phyloP scores from a whole-genome alignment of 1,284 basidiomycete species.

The Austropuccinia psidii region DNA sequence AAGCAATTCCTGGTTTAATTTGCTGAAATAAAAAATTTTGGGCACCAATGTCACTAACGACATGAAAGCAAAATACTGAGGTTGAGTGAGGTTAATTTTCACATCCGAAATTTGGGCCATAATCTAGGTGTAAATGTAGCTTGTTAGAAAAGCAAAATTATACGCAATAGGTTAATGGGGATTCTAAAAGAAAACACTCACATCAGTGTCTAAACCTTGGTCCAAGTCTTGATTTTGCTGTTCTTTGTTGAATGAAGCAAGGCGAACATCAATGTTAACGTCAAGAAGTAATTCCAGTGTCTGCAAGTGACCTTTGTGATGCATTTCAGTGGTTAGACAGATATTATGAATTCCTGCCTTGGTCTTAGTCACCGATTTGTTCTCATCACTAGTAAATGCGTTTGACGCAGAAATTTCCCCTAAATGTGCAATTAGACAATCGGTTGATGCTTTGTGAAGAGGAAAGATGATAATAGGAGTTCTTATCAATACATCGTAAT shows the following conservation, averaged over 20 bases:
- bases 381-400: constrained; percentile 57
- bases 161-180: too few relatives aligned
- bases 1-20: constrained; percentile 37
- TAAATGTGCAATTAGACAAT: constrained; percentile 70
- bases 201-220: too few relatives aligned
- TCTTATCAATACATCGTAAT: constrained; percentile 81
- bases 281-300: constrained; percentile 83
- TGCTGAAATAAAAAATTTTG: constrained; percentile 54
- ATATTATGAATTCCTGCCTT: constrained; percentile 76
- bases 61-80: constrained; percentile 77
- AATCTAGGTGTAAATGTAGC: too few relatives aligned
- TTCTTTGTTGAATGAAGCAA: constrained; percentile 61
- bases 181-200: too few relatives aligned
- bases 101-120: constrained; percentile 77
- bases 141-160: too few relatives aligned
- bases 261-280: constrained; percentile 66
- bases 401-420: constrained; percentile 86
- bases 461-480: constrained; percentile 91
- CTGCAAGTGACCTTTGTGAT: constrained; percentile 52
- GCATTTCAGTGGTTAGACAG: constrained; percentile 66
- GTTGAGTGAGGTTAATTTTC: constrained; percentile 76
- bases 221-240: too few relatives aligned
- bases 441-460: constrained; percentile 59
- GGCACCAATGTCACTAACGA: constrained; percentile 66
- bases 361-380: constrained; percentile 56